Evolutionary conservation across 2,329 filamentous ascomycete genomes (phyloP), one percentile per base, ranked within the genome.

Genomic region (Xylaria sp.): DNA sequence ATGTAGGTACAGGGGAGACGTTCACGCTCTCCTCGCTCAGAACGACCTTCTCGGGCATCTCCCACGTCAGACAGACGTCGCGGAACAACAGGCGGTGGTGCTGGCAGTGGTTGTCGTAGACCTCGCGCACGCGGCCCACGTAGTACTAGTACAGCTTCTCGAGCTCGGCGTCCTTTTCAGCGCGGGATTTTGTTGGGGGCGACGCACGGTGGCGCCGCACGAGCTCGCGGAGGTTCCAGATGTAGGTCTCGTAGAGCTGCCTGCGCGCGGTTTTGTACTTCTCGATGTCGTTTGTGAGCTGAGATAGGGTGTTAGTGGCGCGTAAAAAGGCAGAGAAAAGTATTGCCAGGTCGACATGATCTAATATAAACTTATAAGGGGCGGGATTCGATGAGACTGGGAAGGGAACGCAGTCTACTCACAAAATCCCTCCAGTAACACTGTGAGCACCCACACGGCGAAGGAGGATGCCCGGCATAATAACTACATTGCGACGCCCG

Each of bases 371-470:
- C n/a, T 24, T 4, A 30, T 11, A 5, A 60, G 36, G 11, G 30
- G 0, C 11, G 12, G 6, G 7, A 56, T n/a, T 27, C 27, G 53
- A 42, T 27, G 9, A 4, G 51, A 55, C 42, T n/a, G 19, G 7
- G 24, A 47, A 32, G 9, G 34, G 21, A 55, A 59, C n/a, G 30
- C 12, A n/a, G 45, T 8, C 32, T 61, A 65, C 74, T 61, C 64
- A 76, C 74, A 61, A 75, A 74, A 30, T 72, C 72, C 48, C 67
- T 71, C 60, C 73, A 75, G 48, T 75, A 74, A 9, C 73, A 76
- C 36, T 71, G 68, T 6, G 71, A 60, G 53, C 74, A 76, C 57
- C 70, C 74, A 58, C 72, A 75, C 7, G 47, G 60, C 39, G 51
- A 62, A 30, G 1, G 61, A 27, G 42, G 54, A 61, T 67, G 71